A percentile compares a stretch with the other conserved stretches of the same genome.
Conservation (phyloP, 2,329 filamentous ascomycete species). For the Tolypocladium ophioglossoides region DNA sequence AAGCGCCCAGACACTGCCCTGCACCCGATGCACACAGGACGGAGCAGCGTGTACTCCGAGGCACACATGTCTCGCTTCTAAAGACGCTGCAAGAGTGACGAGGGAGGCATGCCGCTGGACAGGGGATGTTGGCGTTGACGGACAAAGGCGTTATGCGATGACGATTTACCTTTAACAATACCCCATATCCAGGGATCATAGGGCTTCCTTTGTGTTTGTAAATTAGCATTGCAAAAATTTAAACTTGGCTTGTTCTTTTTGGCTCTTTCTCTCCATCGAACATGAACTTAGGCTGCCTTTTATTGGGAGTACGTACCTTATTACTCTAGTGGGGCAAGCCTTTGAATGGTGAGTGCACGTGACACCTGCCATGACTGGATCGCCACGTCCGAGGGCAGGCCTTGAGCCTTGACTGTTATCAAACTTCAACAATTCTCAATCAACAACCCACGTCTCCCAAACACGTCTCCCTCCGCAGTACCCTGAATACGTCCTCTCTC, state of each 20-base stretch:
- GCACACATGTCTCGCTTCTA: constrained; percentile 40
- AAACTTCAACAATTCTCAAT: not conserved
- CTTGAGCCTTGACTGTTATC: not conserved
- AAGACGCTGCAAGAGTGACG: not conserved
- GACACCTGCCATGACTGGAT: not conserved
- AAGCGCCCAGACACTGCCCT: constrained; percentile 46
- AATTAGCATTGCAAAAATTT: not conserved
- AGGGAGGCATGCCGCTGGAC: not conserved
- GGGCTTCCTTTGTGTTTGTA: not conserved
- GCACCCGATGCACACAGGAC: constrained; percentile 39
- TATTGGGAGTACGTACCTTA: not conserved
- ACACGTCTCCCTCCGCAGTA: not conserved
- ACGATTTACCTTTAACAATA: constrained; percentile 1
- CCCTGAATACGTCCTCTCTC: not conserved
- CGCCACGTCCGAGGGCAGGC: not conserved
- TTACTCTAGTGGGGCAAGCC: not conserved
- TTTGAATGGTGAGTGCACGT: not conserved
- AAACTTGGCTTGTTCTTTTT: not conserved
- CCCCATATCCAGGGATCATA: not conserved
- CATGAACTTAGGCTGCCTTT: not conserved
- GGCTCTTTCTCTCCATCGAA: not conserved
- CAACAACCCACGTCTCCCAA: not conserved
- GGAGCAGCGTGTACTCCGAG: constrained; percentile 37
- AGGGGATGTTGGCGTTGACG: not conserved
- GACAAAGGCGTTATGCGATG: not conserved